Conservation (phyloP, 225 moss, liverwort and hornwort species). For the Bryum argenteum region DNA sequence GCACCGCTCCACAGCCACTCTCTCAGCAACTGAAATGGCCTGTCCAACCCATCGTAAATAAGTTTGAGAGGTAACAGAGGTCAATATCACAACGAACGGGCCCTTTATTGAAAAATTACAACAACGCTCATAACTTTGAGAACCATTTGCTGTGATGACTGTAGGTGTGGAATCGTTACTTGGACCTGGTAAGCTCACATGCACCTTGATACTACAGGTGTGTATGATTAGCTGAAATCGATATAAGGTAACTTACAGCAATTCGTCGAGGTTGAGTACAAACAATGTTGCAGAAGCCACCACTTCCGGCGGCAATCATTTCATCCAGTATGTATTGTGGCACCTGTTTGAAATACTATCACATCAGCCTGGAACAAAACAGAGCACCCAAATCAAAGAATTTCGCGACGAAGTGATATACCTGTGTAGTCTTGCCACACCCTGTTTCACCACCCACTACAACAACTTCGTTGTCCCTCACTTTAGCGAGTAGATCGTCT, state of each 20-base stretch:
- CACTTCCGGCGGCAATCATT: conserved; percentile 78
- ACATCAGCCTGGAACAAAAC: conserved; percentile 35
- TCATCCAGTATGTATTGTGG: conserved; percentile 96
- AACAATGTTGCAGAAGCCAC: conserved; percentile 95
- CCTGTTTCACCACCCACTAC: conserved; percentile 98
- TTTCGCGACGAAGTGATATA: conserved; percentile 24
- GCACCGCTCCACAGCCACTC: conserved; percentile 96
- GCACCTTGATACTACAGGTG: conserved; percentile 1
- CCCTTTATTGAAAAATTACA: conserved; percentile 18
- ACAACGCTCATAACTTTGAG: neutral
- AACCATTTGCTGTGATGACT: conserved; percentile 16
- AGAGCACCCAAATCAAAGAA: conserved; percentile 22
- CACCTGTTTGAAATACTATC: conserved; percentile 53
- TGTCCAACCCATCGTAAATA: conserved; percentile 44
- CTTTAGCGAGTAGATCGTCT: conserved; percentile 65
- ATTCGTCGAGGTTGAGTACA: conserved; percentile 99
- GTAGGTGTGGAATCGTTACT: conserved; percentile 6
- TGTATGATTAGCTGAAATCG: neutral
- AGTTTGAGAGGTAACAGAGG: conserved; percentile 27
- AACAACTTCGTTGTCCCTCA: conserved; percentile 80
- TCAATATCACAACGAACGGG: conserved; percentile 10
- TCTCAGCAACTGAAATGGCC: conserved; percentile 98
- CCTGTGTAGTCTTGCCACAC: conserved; percentile 99
- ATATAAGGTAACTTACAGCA: conserved; percentile 62
- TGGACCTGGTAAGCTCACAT: neutral